phyloP scores from a whole-genome alignment of 2,329 filamentous ascomycete species.

The Fusarium paranaense region DNA sequence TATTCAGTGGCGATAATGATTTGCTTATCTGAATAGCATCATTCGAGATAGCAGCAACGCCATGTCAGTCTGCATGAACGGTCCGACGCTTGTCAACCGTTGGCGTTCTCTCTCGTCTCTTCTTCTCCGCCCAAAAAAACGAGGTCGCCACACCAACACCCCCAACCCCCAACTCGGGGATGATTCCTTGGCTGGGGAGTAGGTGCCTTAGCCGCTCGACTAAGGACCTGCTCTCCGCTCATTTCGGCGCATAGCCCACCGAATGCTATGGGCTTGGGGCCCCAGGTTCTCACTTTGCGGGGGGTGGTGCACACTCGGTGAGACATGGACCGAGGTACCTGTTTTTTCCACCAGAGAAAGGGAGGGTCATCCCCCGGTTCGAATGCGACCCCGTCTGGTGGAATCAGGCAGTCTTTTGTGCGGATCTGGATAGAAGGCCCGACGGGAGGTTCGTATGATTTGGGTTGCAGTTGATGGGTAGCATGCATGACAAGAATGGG shows the following conservation, averaged over 20 bases:
- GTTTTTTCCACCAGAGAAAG: background rate
- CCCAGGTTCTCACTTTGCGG: background rate
- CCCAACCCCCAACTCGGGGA: constrained; percentile 4
- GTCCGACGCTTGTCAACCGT: background rate
- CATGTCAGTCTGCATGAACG: background rate
- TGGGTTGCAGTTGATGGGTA: background rate
- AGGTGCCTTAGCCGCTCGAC: background rate
- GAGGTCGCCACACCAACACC: background rate
- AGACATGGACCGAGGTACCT: background rate
- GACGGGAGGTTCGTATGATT: background rate
- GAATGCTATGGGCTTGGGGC: background rate
- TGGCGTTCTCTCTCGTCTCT: background rate
- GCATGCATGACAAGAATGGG: background rate
- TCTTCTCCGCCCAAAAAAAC: background rate
- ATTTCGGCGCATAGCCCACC: constrained; percentile 6
- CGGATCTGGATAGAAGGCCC: background rate
- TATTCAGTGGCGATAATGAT: too few relatives aligned
- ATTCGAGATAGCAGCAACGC: background rate
- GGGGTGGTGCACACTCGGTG: background rate
- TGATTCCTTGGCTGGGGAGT: background rate
- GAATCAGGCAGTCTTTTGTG: background rate
- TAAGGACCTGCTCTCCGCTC: background rate
- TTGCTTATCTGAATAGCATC: background rate
- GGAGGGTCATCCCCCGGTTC: background rate
- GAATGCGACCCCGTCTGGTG: background rate